These are phyloP conservation scores for Dinochytrium kinnereticum DNA, from an alignment of 371 early-diverging fungal genomes.

Conservation along the genomic window DNA sequence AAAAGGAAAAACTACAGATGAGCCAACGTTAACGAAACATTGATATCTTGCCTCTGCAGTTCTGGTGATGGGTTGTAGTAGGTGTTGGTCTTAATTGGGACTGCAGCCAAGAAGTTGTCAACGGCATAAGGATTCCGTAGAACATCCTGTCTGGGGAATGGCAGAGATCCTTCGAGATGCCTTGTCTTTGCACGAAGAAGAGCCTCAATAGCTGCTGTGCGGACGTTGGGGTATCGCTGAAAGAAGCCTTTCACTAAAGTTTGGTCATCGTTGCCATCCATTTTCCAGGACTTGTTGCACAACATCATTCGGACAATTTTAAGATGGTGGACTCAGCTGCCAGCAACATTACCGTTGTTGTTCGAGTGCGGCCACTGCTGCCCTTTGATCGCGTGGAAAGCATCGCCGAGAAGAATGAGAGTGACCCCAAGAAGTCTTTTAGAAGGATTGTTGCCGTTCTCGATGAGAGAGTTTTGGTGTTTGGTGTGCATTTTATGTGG, in stretches of 20 bases:
- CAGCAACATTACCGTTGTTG: slow-evolving; percentile 26
- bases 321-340: not conserved
- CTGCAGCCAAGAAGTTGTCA: not conserved
- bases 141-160: not conserved
- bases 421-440: not conserved
- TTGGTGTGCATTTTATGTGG: slow-evolving; percentile 17
- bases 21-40: no score
- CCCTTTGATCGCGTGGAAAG: not conserved
- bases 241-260: no score
- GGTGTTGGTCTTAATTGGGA: not conserved
- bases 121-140: slow-evolving; percentile 10
- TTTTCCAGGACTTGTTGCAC: slow-evolving; percentile 1
- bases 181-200: not conserved
- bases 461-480: slow-evolving; percentile 27
- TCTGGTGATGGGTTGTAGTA: not conserved
- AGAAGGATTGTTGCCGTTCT: slow-evolving; percentile 11
- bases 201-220: not conserved
- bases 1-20: no score
- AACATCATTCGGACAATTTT: not conserved
- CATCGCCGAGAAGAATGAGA: not conserved
- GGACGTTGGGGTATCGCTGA: not conserved
- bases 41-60: no score
- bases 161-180: not conserved
- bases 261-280: no score
- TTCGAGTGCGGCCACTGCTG: slow-evolving; percentile 31